phyloP scores from a whole-genome alignment of 306 rosid species.

The Sesbania bispinosa region DNA sequence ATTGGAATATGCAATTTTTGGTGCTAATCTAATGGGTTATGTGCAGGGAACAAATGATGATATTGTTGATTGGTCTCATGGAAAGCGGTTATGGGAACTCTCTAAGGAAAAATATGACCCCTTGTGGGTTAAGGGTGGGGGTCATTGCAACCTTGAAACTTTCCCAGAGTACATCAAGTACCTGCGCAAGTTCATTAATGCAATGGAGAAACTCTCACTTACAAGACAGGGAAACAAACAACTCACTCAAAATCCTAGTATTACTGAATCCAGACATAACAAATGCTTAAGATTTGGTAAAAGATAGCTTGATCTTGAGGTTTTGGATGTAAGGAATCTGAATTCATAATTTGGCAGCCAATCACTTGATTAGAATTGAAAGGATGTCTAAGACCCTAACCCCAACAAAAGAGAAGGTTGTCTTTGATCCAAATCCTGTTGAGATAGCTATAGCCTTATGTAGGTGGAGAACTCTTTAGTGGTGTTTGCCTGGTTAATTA shows the following conservation, averaged over 20 bases:
- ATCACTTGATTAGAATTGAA: too few species aligned
- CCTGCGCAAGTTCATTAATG: slow-evolving; percentile 79
- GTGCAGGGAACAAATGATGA: slow-evolving; percentile 95
- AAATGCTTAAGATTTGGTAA: slow-evolving; percentile 87
- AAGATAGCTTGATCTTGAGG: slow-evolving; percentile 36
- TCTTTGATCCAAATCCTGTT: slow-evolving; percentile 32
- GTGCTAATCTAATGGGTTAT: slow-evolving; percentile 25
- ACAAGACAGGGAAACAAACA: slow-evolving; percentile 47
- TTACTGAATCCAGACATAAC: slow-evolving; percentile 73
- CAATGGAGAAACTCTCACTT: slow-evolving; percentile 77
- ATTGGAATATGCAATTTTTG: slow-evolving; percentile 6
- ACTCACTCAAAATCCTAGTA: slow-evolving; percentile 62
- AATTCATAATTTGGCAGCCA: slow-evolving; percentile 11
- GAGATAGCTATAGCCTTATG: slow-evolving; percentile 32
- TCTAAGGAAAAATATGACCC: slow-evolving; percentile 94
- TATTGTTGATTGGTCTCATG: slow-evolving; percentile 91
- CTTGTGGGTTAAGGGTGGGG: slow-evolving; percentile 97
- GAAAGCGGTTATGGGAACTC: slow-evolving; percentile 96
- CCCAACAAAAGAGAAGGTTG: neutral
- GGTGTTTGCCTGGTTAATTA: slow-evolving; percentile 19
- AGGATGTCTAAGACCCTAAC: neutral
- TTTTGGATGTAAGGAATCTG: slow-evolving; percentile 24
- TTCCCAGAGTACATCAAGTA: slow-evolving; percentile 93
- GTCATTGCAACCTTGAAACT: slow-evolving; percentile 97
- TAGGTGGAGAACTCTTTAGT: slow-evolving; percentile 21